These are phyloP conservation scores for Phlebiopsis flavidoalba DNA, from an alignment of 768 basidiomycete genomes.

Conservation along the genomic window DNA sequence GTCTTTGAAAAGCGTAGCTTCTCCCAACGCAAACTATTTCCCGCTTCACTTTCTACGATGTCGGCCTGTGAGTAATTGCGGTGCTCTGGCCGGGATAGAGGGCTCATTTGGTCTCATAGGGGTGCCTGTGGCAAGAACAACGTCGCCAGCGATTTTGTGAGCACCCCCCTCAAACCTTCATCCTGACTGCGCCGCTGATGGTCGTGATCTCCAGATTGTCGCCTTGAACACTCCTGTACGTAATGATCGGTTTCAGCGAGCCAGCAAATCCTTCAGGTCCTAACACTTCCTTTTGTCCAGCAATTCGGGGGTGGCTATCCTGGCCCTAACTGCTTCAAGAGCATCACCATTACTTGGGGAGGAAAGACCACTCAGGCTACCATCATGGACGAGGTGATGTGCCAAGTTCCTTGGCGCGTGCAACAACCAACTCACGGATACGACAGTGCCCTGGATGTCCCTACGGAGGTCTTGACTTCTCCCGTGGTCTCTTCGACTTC, in stretches of 20 bases:
- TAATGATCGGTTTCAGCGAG: not conserved
- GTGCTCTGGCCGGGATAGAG: not conserved
- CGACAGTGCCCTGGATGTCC: constrained; percentile 66
- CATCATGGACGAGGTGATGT: constrained; percentile 59
- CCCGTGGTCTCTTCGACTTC: constrained; percentile 57
- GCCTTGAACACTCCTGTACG: constrained; percentile 34
- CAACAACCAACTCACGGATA: not conserved
- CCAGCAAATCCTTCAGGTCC: not conserved
- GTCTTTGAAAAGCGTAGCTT: constrained; percentile 15
- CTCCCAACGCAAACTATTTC: too few species aligned
- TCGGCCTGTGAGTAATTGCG: constrained; percentile 26
- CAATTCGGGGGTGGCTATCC: constrained; percentile 61
- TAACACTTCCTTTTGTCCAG: constrained; percentile 15
- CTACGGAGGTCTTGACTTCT: constrained; percentile 62
- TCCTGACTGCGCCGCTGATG: not conserved
- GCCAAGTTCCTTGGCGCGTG: not conserved
- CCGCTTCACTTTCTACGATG: constrained; percentile 31
- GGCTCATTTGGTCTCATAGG: not conserved
- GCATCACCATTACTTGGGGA: constrained; percentile 54
- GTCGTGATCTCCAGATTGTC: constrained; percentile 25
- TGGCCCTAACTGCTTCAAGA: constrained; percentile 56
- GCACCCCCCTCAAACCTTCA: constrained; percentile 6
- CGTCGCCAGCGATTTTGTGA: constrained; percentile 27
- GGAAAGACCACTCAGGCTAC: constrained; percentile 55
- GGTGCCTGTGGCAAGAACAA: constrained; percentile 25